Percentiles rank a stretch among this genome's conserved stretches.
Evolutionary conservation across 768 basidiomycete genomes (phyloP).

Genomic region (Pleurotus platypus): DNA sequence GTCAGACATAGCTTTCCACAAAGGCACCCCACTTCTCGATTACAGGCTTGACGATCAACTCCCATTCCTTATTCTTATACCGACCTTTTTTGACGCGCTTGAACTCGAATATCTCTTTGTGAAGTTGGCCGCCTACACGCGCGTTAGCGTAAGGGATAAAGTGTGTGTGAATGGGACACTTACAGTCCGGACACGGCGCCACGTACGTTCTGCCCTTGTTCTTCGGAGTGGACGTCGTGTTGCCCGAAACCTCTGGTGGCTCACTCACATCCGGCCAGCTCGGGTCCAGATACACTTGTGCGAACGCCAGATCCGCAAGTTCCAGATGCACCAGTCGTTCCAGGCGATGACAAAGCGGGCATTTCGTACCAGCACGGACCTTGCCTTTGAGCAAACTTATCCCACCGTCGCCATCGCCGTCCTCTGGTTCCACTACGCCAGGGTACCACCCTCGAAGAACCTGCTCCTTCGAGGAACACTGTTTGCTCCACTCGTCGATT

Average conservation of each 20-base stretch:
- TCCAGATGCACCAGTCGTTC: slow-evolving; percentile 82
- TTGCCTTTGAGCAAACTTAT: slow-evolving; percentile 62
- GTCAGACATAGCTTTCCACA: slow-evolving; percentile 12
- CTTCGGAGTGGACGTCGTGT: slow-evolving; percentile 14
- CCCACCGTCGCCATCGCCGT: slow-evolving; percentile 18
- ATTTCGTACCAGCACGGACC: slow-evolving; percentile 57
- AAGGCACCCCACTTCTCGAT: slow-evolving; percentile 69
- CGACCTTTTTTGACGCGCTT: slow-evolving; percentile 45
- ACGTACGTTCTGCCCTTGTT: slow-evolving; percentile 18
- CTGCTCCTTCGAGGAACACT: slow-evolving; percentile 75
- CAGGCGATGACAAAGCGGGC: slow-evolving; percentile 67
- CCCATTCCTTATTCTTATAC: slow-evolving; percentile 70
- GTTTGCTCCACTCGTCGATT: slow-evolving; percentile 78
- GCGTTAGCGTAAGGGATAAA: slow-evolving; percentile 1
- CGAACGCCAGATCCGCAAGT: slow-evolving; percentile 61
- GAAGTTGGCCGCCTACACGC: slow-evolving; percentile 47
- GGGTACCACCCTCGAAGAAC: slow-evolving; percentile 77
- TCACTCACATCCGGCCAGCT: slow-evolving; percentile 35
- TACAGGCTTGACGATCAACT: slow-evolving; percentile 67
- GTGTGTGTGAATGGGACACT: neutral
- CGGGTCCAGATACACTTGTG: slow-evolving; percentile 56
- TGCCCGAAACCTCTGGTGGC: slow-evolving; percentile 11
- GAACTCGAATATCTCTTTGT: slow-evolving; percentile 82
- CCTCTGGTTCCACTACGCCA: slow-evolving; percentile 16
- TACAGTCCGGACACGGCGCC: slow-evolving; percentile 36